Percentiles rank a stretch among this genome's conserved stretches.
Conservation (phyloP, 2,329 filamentous ascomycete genomes). For the Xylaria sp. region DNA sequence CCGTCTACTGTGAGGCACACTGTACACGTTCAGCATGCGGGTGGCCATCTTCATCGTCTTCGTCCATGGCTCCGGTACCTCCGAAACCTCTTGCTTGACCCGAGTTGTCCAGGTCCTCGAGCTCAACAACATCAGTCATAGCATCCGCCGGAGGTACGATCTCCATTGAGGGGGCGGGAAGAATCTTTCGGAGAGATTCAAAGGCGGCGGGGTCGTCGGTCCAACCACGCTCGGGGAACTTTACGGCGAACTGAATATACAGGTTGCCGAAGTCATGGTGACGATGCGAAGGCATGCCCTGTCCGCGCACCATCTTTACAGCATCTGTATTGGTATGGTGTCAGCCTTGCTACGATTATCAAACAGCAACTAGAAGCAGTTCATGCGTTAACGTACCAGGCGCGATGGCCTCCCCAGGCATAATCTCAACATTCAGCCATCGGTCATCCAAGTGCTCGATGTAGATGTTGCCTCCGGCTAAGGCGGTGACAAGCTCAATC, state of each 20-base stretch:
- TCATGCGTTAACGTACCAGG: conserved; percentile 69
- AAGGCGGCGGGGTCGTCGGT: conserved; percentile 71
- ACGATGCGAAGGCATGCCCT: conserved; percentile 95
- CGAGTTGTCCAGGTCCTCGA: conserved; percentile 83
- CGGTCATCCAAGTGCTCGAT: conserved; percentile 97
- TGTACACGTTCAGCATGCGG: conserved; percentile 80
- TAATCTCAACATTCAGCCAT: conserved; percentile 92
- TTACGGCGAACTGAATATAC: conserved; percentile 97
- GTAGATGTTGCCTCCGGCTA: conserved; percentile 88
- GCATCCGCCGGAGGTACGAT: conserved; percentile 76
- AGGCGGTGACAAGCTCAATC: conserved; percentile 92
- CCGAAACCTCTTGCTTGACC: conserved; percentile 71
- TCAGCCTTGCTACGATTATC: conserved; percentile 31
- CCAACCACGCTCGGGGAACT: conserved; percentile 86
- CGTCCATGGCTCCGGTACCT: conserved; percentile 67
- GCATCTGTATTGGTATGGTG: conserved; percentile 62
- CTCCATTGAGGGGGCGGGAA: conserved; percentile 73
- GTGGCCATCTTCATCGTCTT: conserved; percentile 79
- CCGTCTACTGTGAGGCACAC: conserved; percentile 79
- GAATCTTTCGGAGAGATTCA: conserved; percentile 78
- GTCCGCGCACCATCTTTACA: conserved; percentile 92
- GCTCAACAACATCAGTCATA: conserved; percentile 87
- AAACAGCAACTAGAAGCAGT: not conserved
- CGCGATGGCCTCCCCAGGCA: conserved; percentile 92
- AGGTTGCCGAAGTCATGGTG: conserved; percentile 96